Evolutionary conservation across 306 rosid species (phyloP).

Genomic region (Vachellia pachyceras): DNA sequence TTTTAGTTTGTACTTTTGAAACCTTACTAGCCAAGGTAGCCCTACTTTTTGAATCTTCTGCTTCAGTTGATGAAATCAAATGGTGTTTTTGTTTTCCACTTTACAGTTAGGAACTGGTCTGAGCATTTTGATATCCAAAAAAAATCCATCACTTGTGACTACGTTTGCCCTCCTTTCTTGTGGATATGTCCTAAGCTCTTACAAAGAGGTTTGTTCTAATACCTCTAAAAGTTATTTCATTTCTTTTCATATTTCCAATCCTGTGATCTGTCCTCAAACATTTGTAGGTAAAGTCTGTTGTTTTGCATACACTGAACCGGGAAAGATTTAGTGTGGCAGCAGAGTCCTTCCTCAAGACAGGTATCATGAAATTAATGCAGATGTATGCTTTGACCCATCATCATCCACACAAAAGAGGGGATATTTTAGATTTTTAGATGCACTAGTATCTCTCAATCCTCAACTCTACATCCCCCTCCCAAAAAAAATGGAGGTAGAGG

Average conservation of each 20-base stretch:
- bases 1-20: not conserved
- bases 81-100: slow-evolving; percentile 36
- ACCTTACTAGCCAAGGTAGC: not conserved
- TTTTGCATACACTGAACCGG: slow-evolving; percentile 88
- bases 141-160: slow-evolving; percentile 81
- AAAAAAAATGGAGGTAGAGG: no score
- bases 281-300: slow-evolving; percentile 88
- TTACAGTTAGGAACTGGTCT: slow-evolving; percentile 97
- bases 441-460: not conserved
- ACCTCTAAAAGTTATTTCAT: slow-evolving; percentile 22
- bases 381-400: slow-evolving; percentile 5
- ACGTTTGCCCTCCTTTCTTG: slow-evolving; percentile 94
- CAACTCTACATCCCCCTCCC: not conserved
- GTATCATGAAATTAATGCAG: slow-evolving; percentile 47
- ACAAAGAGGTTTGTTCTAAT: slow-evolving; percentile 75
- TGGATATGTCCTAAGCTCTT: slow-evolving; percentile 92
- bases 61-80: slow-evolving; percentile 17
- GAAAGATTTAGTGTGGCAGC: slow-evolving; percentile 93
- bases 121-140: slow-evolving; percentile 80
- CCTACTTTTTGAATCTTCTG: not conserved
- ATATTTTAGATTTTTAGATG: no score
- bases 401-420: no score
- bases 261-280: slow-evolving; percentile 34
- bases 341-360: slow-evolving; percentile 87
- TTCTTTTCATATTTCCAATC: slow-evolving; percentile 25